Percentiles rank a stretch among this genome's conserved stretches.
These are phyloP conservation scores for Adansonia gregorii DNA, from an alignment of 441 rosid genomes.

Conservation along the genomic window DNA sequence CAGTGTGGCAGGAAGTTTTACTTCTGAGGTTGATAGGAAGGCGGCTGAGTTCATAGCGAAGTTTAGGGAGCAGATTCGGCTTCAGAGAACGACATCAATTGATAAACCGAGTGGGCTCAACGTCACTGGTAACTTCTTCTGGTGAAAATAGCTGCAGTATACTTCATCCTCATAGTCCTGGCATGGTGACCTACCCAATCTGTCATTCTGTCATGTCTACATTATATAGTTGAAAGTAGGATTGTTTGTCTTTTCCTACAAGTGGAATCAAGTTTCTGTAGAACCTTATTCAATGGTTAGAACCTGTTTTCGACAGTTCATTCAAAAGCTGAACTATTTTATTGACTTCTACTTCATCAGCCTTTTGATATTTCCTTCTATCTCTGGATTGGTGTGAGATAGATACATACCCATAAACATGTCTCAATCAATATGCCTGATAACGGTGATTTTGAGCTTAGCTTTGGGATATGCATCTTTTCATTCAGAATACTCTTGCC, in stretches of 20 bases:
- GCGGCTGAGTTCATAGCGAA: conserved; percentile 92
- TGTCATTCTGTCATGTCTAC: not conserved
- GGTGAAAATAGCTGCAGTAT: conserved; percentile 30
- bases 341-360: not conserved
- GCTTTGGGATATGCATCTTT: not conserved
- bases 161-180: conserved; percentile 12
- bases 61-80: conserved; percentile 83
- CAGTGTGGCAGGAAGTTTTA: conserved; percentile 50
- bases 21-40: conserved; percentile 76
- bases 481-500: not conserved
- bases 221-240: not conserved
- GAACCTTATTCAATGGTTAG: not conserved
- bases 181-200: not conserved
- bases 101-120: conserved; percentile 54
- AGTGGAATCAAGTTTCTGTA: not conserved
- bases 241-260: not conserved
- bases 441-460: not conserved
- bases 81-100: conserved; percentile 66
- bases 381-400: not conserved
- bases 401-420: not conserved
- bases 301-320: not conserved
- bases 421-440: not conserved
- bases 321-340: not conserved
- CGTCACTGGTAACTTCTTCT: conserved; percentile 32
- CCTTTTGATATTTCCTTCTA: not conserved